phyloP scores from a whole-genome alignment of 2,329 filamentous ascomycete species.

The Fusarium clavum region DNA sequence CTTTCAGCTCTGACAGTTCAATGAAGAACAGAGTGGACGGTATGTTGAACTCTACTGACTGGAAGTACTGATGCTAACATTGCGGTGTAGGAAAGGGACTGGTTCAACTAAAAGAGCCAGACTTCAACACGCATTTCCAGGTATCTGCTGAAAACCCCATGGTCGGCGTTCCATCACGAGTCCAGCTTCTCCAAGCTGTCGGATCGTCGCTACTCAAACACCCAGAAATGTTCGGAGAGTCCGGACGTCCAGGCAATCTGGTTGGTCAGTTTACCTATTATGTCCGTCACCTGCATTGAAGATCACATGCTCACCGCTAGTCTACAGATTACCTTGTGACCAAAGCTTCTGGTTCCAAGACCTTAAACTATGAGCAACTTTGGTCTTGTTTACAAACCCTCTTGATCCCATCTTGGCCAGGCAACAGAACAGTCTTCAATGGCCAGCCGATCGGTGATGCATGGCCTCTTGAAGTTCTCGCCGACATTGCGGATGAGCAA shows the following conservation, averaged over 20 bases:
- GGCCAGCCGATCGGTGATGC: conserved; percentile 61
- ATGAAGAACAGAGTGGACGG: conserved; percentile 50
- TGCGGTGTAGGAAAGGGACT: conserved; percentile 48
- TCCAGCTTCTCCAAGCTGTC: conserved; percentile 55
- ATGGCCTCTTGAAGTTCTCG: conserved; percentile 56
- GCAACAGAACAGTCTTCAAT: conserved; percentile 61
- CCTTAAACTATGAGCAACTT: conserved; percentile 39
- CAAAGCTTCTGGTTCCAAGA: neutral
- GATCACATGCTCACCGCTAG: neutral
- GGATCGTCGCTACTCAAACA: conserved; percentile 55
- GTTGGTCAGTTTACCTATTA: conserved; percentile 55
- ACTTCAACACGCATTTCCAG: conserved; percentile 57
- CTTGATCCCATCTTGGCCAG: conserved; percentile 62
- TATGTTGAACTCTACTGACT: conserved; percentile 19
- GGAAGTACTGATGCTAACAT: neutral
- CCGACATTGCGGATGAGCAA: neutral
- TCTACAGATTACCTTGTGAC: conserved; percentile 55
- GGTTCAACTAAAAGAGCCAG: conserved; percentile 48
- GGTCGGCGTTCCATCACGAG: conserved; percentile 58
- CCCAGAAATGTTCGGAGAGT: conserved; percentile 55
- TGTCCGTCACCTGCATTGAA: rapidly evolving
- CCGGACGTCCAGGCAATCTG: conserved; percentile 60
- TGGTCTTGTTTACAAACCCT: conserved; percentile 57
- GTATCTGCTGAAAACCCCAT: conserved; percentile 58
- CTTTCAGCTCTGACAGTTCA: conserved; percentile 48